Conservation (phyloP, 768 basidiomycete species). For the Naganishia onofrii region DNA sequence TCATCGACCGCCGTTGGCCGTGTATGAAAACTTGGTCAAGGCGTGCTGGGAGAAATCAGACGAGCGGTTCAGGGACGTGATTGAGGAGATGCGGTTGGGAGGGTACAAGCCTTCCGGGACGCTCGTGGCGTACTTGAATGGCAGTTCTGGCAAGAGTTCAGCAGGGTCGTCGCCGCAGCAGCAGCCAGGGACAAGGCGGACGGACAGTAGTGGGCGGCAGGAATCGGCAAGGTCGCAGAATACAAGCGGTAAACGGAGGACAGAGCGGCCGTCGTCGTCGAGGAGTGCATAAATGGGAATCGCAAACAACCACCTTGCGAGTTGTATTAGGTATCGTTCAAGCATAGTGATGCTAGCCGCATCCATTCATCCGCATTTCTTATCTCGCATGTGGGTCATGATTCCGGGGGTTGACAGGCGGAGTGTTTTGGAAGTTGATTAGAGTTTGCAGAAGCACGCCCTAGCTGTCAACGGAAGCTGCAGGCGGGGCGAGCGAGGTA, state of each 20-base stretch:
- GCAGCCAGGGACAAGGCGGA: no score
- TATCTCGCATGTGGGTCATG: not conserved
- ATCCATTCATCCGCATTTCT: no score
- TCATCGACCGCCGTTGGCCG: slow-evolving; percentile 56
- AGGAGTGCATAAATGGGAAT: not conserved
- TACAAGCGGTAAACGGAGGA: not conserved
- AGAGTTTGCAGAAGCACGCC: not conserved
- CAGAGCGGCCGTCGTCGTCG: not conserved
- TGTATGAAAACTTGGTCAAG: slow-evolving; percentile 64
- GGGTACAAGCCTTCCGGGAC: slow-evolving; percentile 31
- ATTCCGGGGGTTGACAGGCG: not conserved
- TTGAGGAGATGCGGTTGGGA: slow-evolving; percentile 63
- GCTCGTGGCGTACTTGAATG: not conserved
- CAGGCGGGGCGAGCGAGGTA: no score
- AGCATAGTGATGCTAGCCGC: not conserved
- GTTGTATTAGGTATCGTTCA: not conserved
- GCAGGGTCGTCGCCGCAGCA: not conserved
- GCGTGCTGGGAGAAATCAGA: slow-evolving; percentile 64
- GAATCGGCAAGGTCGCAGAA: not conserved
- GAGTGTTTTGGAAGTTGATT: not conserved
- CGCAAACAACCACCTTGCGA: not conserved
- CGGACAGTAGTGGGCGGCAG: not conserved
- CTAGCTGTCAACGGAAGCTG: no score
- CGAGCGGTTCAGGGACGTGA: slow-evolving; percentile 62
- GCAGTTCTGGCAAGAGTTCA: not conserved